Conservation (phyloP, 768 basidiomycete species). For the Xerocomus potaroensis region DNA sequence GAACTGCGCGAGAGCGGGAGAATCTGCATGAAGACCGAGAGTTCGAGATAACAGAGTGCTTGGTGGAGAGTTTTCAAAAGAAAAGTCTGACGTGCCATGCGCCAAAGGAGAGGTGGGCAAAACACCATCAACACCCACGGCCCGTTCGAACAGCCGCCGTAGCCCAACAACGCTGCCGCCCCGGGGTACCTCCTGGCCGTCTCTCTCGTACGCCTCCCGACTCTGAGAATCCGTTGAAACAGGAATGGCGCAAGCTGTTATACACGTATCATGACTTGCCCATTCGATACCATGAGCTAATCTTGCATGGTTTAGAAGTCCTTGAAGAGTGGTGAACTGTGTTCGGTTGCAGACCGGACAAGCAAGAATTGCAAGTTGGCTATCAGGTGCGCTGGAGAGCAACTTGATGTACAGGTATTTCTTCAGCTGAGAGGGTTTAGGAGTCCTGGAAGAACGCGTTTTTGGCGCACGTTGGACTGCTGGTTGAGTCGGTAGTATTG, state of each 20-base stretch:
- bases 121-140: constrained; percentile 37
- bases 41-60: constrained; percentile 44
- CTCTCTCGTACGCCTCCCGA: constrained; percentile 37
- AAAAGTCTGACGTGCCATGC: background rate
- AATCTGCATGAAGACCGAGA: constrained; percentile 48
- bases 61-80: constrained; percentile 11
- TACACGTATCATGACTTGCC: constrained; percentile 50
- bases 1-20: constrained; percentile 48
- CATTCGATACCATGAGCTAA: constrained; percentile 45
- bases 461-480: constrained; percentile 18
- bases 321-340: constrained; percentile 49
- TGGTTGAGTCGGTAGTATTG: constrained; percentile 12
- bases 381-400: constrained; percentile 24
- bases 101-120: constrained; percentile 10
- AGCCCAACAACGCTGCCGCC: constrained; percentile 41
- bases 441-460: constrained; percentile 27
- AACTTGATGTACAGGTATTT: constrained; percentile 41
- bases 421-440: constrained; percentile 26
- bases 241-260: constrained; percentile 40
- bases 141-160: constrained; percentile 45
- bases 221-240: constrained; percentile 30
- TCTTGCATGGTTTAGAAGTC: constrained; percentile 50
- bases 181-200: constrained; percentile 33
- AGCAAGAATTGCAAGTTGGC: constrained; percentile 32
- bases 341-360: constrained; percentile 43